Evolutionary conservation across 2,329 filamentous ascomycete genomes (phyloP).

Genomic region (Scorias spongiosa): DNA sequence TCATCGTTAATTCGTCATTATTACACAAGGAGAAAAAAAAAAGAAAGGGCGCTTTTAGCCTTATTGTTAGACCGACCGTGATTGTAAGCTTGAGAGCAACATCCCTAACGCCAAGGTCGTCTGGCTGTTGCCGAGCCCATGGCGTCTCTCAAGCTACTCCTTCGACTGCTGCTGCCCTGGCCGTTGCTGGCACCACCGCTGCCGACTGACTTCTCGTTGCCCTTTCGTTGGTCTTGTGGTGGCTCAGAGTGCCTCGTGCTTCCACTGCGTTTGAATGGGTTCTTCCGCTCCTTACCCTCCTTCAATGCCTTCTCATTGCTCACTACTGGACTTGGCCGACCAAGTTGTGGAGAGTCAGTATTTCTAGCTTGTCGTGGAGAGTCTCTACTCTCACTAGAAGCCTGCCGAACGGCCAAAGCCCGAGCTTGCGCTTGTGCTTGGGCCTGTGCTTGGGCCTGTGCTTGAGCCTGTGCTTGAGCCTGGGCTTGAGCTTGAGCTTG

Average conservation of each 20-base stretch:
- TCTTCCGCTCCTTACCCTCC: not conserved
- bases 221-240: not conserved
- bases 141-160: not conserved
- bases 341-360: not conserved
- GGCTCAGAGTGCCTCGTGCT: not conserved
- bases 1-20: not conserved
- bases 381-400: too few relatives aligned
- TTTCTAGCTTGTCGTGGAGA: not conserved
- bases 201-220: not conserved
- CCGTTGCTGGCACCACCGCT: too few relatives aligned
- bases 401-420: not conserved
- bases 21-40: too few relatives aligned
- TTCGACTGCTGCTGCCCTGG: not conserved
- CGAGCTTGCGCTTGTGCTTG: not conserved
- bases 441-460: not conserved
- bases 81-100: not conserved
- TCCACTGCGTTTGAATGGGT: not conserved
- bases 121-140: not conserved
- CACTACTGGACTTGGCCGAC: not conserved
- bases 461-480: not conserved
- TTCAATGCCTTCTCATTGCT: not conserved
- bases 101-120: not conserved
- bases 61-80: too few relatives aligned
- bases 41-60: too few relatives aligned
- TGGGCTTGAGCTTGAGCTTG: not conserved